Conservation (phyloP, 768 basidiomycete species). For the Suillus occidentalis region DNA sequence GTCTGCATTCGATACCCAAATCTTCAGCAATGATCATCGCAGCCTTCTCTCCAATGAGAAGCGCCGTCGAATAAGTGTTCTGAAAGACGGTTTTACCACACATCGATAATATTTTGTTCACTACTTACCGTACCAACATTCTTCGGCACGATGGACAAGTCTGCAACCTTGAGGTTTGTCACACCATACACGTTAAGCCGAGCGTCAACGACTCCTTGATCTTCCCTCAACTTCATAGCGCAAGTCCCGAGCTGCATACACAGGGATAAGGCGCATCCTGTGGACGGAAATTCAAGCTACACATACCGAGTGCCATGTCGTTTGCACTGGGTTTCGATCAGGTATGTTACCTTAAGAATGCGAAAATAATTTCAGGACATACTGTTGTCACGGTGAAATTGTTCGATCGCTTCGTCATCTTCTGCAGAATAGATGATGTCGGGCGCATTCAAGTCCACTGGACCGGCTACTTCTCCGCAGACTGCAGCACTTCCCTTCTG, state of each 20-base stretch:
- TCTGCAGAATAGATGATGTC: constrained; percentile 34
- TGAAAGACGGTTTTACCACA: not conserved
- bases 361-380: not conserved
- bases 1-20: constrained; percentile 26
- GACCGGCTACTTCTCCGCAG: constrained; percentile 17
- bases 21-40: constrained; percentile 60
- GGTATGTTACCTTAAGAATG: not conserved
- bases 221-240: constrained; percentile 60
- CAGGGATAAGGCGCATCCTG: not conserved
- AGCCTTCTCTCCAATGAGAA: constrained; percentile 60
- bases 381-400: constrained; percentile 25
- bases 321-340: constrained; percentile 21
- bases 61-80: constrained; percentile 46
- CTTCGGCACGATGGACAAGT: constrained; percentile 22
- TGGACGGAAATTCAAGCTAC: not conserved
- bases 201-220: constrained; percentile 29
- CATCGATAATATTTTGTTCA: not conserved
- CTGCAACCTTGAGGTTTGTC: constrained; percentile 15
- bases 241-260: constrained; percentile 56
- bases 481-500: constrained; percentile 28
- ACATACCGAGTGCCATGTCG: constrained; percentile 36
- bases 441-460: constrained; percentile 27
- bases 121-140: constrained; percentile 31
- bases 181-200: constrained; percentile 18
- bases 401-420: constrained; percentile 37